phyloP scores from a whole-genome alignment of 495 filamentous ascomycete species.

The Hamigera avellanea region DNA sequence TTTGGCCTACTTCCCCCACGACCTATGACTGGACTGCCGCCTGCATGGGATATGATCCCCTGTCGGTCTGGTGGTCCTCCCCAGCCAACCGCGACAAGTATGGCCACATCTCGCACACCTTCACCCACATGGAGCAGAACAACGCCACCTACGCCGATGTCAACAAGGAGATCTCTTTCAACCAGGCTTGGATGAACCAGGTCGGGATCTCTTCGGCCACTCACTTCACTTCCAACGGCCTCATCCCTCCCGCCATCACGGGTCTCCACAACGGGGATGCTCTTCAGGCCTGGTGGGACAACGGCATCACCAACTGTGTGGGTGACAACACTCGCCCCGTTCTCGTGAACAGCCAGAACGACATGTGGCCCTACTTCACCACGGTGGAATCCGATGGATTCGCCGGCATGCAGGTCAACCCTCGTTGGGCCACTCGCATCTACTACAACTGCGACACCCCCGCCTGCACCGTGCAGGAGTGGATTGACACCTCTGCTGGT shows the following conservation, averaged over 20 bases:
- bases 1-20: conserved; percentile 39
- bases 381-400: conserved; percentile 39
- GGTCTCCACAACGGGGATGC: conserved; percentile 55
- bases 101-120: conserved; percentile 49
- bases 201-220: conserved; percentile 30
- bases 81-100: conserved; percentile 38
- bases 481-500: conserved; percentile 47
- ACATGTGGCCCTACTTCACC: conserved; percentile 45
- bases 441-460: conserved; percentile 54
- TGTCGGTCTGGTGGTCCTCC: conserved; percentile 39
- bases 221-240: conserved; percentile 37
- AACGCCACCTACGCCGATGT: conserved; percentile 50
- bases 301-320: conserved; percentile 47
- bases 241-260: conserved; percentile 54
- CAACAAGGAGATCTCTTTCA: conserved; percentile 46
- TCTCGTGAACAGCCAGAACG: conserved; percentile 35
- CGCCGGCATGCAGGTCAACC: conserved; percentile 45
- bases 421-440: conserved; percentile 51
- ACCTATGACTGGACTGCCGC: conserved; percentile 34
- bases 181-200: conserved; percentile 45
- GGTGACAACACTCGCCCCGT: conserved; percentile 50
- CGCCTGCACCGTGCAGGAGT: conserved; percentile 44
- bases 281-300: conserved; percentile 45
- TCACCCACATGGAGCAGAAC: conserved; percentile 47
- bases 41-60: conserved; percentile 37